Evolutionary conservation across 1,284 basidiomycete species (phyloP).

Genomic region (Moesziomyces aphidis): DNA sequence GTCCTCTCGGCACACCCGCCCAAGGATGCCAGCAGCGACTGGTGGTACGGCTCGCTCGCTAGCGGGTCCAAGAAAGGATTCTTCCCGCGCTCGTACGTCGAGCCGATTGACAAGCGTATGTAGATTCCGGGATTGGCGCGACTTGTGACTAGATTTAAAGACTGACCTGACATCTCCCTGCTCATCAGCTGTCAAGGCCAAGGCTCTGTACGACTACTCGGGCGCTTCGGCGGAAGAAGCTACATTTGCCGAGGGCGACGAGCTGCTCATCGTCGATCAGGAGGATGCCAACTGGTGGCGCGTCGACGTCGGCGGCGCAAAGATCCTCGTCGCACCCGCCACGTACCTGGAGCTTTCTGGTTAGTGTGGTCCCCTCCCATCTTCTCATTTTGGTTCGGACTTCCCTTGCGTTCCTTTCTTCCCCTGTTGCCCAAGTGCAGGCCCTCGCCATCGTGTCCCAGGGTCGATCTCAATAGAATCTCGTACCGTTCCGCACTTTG

Average conservation of each 20-base stretch:
- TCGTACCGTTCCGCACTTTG: conserved; percentile 29
- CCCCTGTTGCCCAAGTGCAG: not conserved
- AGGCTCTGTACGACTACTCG: conserved; percentile 64
- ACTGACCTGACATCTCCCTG: conserved; percentile 3
- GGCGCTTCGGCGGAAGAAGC: conserved; percentile 63
- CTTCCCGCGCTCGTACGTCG: conserved; percentile 85
- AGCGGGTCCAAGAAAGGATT: conserved; percentile 80
- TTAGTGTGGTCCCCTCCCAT: conserved; percentile 29
- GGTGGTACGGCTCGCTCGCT: conserved; percentile 90
- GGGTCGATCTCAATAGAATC: conserved; percentile 38
- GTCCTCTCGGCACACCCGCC: conserved; percentile 72
- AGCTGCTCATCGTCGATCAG: conserved; percentile 61
- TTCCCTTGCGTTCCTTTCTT: conserved; percentile 1
- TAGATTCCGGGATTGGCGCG: not conserved
- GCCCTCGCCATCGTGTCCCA: conserved; percentile 18
- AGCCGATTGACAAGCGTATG: conserved; percentile 48
- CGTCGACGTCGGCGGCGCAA: conserved; percentile 52
- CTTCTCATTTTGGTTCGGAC: conserved; percentile 42
- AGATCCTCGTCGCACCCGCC: conserved; percentile 63
- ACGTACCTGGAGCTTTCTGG: conserved; percentile 63
- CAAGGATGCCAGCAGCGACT: conserved; percentile 69
- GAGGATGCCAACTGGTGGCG: conserved; percentile 66
- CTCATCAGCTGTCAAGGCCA: conserved; percentile 45
- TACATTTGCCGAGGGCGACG: conserved; percentile 55
- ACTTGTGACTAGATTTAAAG: not conserved